These are phyloP conservation scores for Fusarium sp. DNA, from an alignment of 2,329 filamentous ascomycete species.

Conservation along the genomic window DNA sequence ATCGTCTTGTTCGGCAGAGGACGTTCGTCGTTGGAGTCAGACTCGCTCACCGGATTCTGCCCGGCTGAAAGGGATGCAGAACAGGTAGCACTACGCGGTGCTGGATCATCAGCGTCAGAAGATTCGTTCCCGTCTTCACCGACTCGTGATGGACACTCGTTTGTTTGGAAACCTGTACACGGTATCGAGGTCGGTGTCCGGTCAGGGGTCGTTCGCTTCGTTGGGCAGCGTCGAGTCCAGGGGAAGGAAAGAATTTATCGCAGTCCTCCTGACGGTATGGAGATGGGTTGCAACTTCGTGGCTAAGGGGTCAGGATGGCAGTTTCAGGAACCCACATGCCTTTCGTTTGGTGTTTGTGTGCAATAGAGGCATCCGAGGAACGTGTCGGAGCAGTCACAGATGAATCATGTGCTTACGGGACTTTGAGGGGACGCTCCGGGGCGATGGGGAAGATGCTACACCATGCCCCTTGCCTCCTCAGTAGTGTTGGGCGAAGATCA, in stretches of 20 bases:
- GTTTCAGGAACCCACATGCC: background rate
- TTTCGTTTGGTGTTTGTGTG: background rate
- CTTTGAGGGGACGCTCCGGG: background rate
- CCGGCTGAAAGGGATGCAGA: background rate
- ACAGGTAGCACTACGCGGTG: background rate
- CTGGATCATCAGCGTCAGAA: background rate
- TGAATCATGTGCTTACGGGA: background rate
- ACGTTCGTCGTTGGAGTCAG: background rate
- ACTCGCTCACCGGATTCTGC: background rate
- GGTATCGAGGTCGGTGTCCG: background rate
- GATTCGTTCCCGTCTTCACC: background rate
- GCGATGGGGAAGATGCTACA: background rate
- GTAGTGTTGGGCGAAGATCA: background rate
- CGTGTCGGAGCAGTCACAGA: background rate
- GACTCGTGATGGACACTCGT: background rate
- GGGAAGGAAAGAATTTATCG: background rate
- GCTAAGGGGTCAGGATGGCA: background rate
- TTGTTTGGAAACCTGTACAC: background rate
- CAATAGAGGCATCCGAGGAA: background rate
- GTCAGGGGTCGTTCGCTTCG: background rate
- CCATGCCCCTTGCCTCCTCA: background rate
- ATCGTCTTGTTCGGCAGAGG: background rate
- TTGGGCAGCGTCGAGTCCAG: background rate
- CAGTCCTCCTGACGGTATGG: background rate
- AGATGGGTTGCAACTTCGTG: background rate